These are phyloP conservation scores for Spergularia bocconei DNA, from an alignment of 148 eudicot genomes.

Conservation along the genomic window DNA sequence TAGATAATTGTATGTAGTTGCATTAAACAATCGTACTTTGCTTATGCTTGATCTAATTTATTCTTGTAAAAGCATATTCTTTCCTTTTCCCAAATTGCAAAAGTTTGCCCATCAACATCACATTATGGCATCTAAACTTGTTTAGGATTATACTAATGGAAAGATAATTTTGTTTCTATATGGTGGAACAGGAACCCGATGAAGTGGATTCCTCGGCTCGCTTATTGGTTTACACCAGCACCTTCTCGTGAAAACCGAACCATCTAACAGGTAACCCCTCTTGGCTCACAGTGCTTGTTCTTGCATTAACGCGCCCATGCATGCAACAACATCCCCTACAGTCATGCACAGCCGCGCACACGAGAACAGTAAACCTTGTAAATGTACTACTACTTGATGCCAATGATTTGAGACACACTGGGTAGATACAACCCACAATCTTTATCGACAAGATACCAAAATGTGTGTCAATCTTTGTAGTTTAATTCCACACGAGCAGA, in stretches of 20 bases:
- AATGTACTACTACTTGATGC: too few relatives aligned
- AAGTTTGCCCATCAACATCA: slow-evolving; percentile 16
- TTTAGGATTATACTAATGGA: not conserved
- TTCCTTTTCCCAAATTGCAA: slow-evolving; percentile 1
- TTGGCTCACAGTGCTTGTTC: not conserved
- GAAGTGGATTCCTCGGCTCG: slow-evolving; percentile 27
- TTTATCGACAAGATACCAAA: not conserved
- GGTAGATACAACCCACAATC: slow-evolving; percentile 4
- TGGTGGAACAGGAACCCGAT: slow-evolving; percentile 36
- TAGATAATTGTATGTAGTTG: slow-evolving; percentile 1
- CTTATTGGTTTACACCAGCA: slow-evolving; percentile 13
- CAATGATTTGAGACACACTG: slow-evolving; percentile 5
- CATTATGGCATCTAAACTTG: slow-evolving; percentile 16
- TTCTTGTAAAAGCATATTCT: not conserved
- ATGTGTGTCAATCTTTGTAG: not conserved
- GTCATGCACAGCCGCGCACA: not conserved
- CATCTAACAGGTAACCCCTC: slow-evolving; percentile 20
- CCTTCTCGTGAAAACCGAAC: slow-evolving; percentile 6
- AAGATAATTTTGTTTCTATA: not conserved
- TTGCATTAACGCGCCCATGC: not conserved
- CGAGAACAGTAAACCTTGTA: not conserved
- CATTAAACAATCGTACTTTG: slow-evolving; percentile 14
- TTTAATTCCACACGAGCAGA: slow-evolving; percentile 12
- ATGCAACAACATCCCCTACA: too few relatives aligned
- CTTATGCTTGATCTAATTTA: slow-evolving; percentile 9